Conservation (phyloP, 305 asterid species). For the Withania somnifera region DNA sequence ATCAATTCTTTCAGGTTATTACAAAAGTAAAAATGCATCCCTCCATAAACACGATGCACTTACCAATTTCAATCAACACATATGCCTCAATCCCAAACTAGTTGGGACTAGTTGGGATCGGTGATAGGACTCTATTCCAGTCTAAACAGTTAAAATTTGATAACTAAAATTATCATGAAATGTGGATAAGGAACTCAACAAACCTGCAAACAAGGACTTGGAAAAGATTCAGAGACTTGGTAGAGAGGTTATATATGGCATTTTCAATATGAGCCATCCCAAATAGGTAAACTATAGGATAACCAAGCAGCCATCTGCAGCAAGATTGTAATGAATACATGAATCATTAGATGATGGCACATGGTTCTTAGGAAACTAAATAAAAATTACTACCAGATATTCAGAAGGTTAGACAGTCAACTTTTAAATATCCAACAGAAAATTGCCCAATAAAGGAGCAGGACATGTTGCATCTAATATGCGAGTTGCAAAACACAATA, state of each 20-base stretch:
- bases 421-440: neutral
- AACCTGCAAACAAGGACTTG: conserved; percentile 64
- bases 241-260: conserved; percentile 69
- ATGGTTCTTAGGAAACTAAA: neutral
- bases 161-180: neutral
- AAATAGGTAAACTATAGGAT: conserved; percentile 76
- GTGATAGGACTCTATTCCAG: neutral
- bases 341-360: neutral
- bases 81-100: neutral
- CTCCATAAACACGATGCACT: neutral
- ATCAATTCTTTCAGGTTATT: neutral
- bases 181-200: neutral
- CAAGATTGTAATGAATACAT: neutral
- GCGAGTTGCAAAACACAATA: neutral
- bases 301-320: conserved; percentile 87
- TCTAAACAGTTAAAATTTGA: neutral
- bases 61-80: neutral
- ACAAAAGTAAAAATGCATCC: neutral
- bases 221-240: conserved; percentile 67
- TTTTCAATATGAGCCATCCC: conserved; percentile 51
- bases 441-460: neutral
- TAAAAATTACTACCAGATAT: neutral
- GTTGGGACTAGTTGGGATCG: neutral
- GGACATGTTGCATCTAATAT: neutral
- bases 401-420: neutral